Evolutionary conservation across 2,329 filamentous ascomycete species (phyloP), one percentile per base, ranked within the genome.

Genomic region (Emergomyces pasteurianus): DNA sequence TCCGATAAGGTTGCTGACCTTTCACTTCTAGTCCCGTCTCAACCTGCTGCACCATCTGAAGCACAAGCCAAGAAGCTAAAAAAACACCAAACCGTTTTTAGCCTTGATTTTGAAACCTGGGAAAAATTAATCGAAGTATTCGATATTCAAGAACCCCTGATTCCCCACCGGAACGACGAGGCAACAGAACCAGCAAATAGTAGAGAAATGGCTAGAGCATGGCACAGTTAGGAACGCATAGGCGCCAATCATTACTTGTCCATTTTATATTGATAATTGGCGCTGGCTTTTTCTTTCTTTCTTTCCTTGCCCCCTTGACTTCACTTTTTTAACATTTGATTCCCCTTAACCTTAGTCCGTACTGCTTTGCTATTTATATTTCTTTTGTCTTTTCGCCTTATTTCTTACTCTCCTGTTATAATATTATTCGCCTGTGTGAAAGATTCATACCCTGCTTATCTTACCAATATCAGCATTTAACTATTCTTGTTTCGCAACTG

Each of bases 81-180:
- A 62, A 85, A 88, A 67, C 87, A 94, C 64, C 94, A 99, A 74
- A 89, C 92, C 14, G 87, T 99, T 26, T 84, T 97, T 71, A 87
- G 88, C 14, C 83, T 99, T 63, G 91, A 97, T 67, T 94, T 91
- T 78, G 80, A 83, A 1, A 89, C 83, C 0, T 99, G 92, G 92
- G 78, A 84, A 66, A 83, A 89, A 23, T 80, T 96, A 52, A 86
- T 95, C 56, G 74, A 88, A 10, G 84, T 83, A 0, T 95, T 92
- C 68, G 78, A 87, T 31, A 90, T 97, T 65, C 81, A 77, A n/a
- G 80, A 90, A 65, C 80, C 89, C 1, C 86, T 96, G 74, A 97
- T 99, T 64, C 83, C 86, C n/a, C 88, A 96, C 72, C 77, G 83
- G 63, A 86, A 90, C 64, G 77, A 82, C 61, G 73, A 74, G 31